Evolutionary conservation across 2,329 filamentous ascomycete species (phyloP).

Genomic region (Chaetothyriales sp.): DNA sequence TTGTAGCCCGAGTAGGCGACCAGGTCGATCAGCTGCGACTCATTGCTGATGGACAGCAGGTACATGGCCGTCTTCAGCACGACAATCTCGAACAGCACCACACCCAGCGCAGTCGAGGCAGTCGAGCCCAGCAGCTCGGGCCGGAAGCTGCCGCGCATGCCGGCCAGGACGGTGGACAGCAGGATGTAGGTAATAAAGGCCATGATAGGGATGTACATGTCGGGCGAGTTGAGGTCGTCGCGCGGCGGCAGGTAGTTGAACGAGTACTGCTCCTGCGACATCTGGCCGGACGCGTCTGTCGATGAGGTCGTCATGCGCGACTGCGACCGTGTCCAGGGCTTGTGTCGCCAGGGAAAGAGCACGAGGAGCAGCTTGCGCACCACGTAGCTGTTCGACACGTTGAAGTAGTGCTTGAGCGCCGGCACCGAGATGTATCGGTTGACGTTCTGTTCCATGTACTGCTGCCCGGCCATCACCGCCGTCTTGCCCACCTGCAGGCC

Average conservation of each 20-base stretch:
- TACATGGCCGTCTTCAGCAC: slow-evolving; percentile 78
- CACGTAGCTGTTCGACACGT: slow-evolving; percentile 95
- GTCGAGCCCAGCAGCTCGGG: slow-evolving; percentile 86
- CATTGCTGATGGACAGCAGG: slow-evolving; percentile 1
- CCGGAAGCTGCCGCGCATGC: slow-evolving; percentile 78
- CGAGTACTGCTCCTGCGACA: slow-evolving; percentile 35
- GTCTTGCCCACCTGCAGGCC: slow-evolving; percentile 87
- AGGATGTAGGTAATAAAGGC: slow-evolving; percentile 95
- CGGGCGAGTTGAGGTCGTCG: slow-evolving; percentile 92
- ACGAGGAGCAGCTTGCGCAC: slow-evolving; percentile 84
- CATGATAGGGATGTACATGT: slow-evolving; percentile 99
- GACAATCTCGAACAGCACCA: slow-evolving; percentile 78
- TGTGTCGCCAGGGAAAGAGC: slow-evolving; percentile 93
- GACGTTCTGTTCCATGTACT: slow-evolving; percentile 90
- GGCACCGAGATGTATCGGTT: slow-evolving; percentile 80
- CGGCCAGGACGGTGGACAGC: slow-evolving; percentile 76
- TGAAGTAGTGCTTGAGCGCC: slow-evolving; percentile 96
- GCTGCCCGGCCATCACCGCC: slow-evolving; percentile 78
- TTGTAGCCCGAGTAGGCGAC: slow-evolving; percentile 97
- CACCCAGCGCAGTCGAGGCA: slow-evolving; percentile 65
- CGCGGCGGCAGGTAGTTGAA: slow-evolving; percentile 68
- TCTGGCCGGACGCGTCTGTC: slow-evolving; percentile 41
- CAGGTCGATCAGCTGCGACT: slow-evolving; percentile 52
- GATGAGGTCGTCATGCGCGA: slow-evolving; percentile 32
- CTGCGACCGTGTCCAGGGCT: slow-evolving; percentile 90